Percentiles rank a stretch among this genome's conserved stretches.
Evolutionary conservation across 2,329 filamentous ascomycete species (phyloP).

Genomic region (Iodosphaeria phyllophila): DNA sequence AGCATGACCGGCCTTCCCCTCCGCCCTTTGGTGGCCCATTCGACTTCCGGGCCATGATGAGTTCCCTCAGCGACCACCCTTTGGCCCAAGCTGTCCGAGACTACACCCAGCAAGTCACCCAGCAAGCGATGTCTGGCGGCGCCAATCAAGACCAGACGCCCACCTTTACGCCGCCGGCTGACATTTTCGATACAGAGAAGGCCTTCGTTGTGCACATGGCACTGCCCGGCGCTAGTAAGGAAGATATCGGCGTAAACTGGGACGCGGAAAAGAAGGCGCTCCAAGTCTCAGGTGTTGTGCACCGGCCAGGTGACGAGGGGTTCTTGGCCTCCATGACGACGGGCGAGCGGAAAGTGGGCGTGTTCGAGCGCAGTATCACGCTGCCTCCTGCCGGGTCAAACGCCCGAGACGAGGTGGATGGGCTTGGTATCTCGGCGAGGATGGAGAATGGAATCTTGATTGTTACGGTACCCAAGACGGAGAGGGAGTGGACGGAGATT

Average conservation of each 20-base stretch:
- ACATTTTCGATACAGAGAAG: slow-evolving; percentile 52
- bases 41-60: slow-evolving; percentile 20
- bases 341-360: slow-evolving; percentile 51
- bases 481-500: slow-evolving; percentile 46
- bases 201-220: slow-evolving; percentile 56
- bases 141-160: slow-evolving; percentile 8
- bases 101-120: slow-evolving; percentile 14
- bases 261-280: slow-evolving; percentile 48
- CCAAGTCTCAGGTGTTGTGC: slow-evolving; percentile 51
- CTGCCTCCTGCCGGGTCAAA: slow-evolving; percentile 27
- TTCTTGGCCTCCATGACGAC: slow-evolving; percentile 44
- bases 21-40: slow-evolving; percentile 11
- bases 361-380: slow-evolving; percentile 53
- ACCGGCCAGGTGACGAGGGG: slow-evolving; percentile 53
- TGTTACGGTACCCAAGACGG: slow-evolving; percentile 58
- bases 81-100: slow-evolving; percentile 22
- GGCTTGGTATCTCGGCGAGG: slow-evolving; percentile 49
- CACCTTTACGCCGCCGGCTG: slow-evolving; percentile 45
- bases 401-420: slow-evolving; percentile 42
- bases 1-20: slow-evolving; percentile 6
- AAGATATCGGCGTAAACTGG: slow-evolving; percentile 62
- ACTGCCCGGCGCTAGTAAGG: slow-evolving; percentile 61
- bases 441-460: slow-evolving; percentile 62
- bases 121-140: slow-evolving; percentile 4
- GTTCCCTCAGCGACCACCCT: slow-evolving; percentile 21